Percentiles rank a stretch among this genome's conserved stretches.
Evolutionary conservation across 192 early-diverging fungal genomes (phyloP).

Genomic region (Geranomyces variabilis): DNA sequence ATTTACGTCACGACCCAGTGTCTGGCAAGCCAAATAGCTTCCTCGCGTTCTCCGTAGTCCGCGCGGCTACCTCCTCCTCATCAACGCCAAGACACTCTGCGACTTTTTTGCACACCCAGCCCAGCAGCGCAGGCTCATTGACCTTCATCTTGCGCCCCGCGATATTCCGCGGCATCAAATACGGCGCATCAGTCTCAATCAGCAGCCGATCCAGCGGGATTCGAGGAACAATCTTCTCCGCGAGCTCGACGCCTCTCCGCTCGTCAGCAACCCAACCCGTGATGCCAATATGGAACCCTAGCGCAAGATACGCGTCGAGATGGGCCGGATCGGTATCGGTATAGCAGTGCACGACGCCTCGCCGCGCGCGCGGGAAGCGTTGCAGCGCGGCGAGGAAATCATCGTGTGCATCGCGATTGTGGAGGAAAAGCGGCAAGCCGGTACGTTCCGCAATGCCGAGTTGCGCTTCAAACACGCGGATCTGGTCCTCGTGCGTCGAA

Average conservation of each 20-base stretch:
- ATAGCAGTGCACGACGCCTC: conserved; percentile 90
- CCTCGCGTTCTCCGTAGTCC: conserved; percentile 21
- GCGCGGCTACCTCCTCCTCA: conserved; percentile 13
- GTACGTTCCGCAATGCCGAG: conserved; percentile 76
- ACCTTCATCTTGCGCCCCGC: conserved; percentile 1
- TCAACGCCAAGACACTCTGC: conserved; percentile 30
- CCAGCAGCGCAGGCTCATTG: conserved; percentile 28
- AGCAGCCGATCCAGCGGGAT: conserved; percentile 83
- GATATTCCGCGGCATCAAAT: conserved; percentile 41
- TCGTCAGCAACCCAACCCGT: conserved; percentile 76
- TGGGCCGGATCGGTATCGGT: conserved; percentile 75
- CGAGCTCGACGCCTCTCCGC: conserved; percentile 38
- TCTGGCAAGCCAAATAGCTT: conserved; percentile 21
- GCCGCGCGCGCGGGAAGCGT: conserved; percentile 56
- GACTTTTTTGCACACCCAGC: conserved; percentile 29
- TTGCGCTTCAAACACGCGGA: conserved; percentile 70
- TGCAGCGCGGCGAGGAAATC: conserved; percentile 74
- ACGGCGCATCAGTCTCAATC: conserved; percentile 95
- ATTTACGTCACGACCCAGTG: too few relatives aligned
- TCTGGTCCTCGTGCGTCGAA: conserved; percentile 32
- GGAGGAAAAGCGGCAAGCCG: conserved; percentile 88
- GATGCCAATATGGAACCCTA: conserved; percentile 89
- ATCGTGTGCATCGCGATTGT: conserved; percentile 79
- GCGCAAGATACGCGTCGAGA: conserved; percentile 55
- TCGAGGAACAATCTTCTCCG: conserved; percentile 56